phyloP scores from a whole-genome alignment of 305 asterid species.

The Rubia occidens region DNA sequence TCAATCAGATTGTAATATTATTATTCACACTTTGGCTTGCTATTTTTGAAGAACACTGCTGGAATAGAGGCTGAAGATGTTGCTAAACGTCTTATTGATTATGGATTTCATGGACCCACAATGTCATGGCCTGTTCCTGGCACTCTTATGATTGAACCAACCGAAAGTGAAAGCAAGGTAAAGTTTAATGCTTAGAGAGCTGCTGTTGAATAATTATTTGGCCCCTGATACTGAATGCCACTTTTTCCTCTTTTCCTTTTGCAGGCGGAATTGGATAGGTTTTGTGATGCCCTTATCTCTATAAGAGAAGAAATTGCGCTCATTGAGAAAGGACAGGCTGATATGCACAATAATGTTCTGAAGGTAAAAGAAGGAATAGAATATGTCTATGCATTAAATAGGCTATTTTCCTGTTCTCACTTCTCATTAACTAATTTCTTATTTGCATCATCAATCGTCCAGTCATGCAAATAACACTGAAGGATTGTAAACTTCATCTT shows the following conservation, averaged over 20 bases:
- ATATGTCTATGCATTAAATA: not conserved
- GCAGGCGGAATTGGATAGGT: slow-evolving; percentile 94
- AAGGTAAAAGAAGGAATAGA: slow-evolving; percentile 40
- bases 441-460: not conserved
- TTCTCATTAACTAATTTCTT: not conserved
- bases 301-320: slow-evolving; percentile 78
- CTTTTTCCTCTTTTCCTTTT: not conserved
- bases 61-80: slow-evolving; percentile 97
- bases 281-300: slow-evolving; percentile 82
- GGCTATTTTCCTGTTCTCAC: not conserved
- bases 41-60: slow-evolving; percentile 54
- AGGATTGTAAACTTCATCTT: not conserved
- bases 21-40: slow-evolving; percentile 15
- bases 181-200: not conserved
- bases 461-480: not conserved
- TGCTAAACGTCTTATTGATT: slow-evolving; percentile 94
- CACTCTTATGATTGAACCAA: slow-evolving; percentile 96
- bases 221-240: not conserved
- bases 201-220: not conserved
- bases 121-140: slow-evolving; percentile 99
- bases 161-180: slow-evolving; percentile 99
- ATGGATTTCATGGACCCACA: slow-evolving; percentile 93
- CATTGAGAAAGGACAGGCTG: slow-evolving; percentile 85
- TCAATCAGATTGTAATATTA: slow-evolving; percentile 1
- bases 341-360: slow-evolving; percentile 71